Base-by-base conservation (phyloP, 75 land plant genomes). In the Pinus taeda region DNA sequence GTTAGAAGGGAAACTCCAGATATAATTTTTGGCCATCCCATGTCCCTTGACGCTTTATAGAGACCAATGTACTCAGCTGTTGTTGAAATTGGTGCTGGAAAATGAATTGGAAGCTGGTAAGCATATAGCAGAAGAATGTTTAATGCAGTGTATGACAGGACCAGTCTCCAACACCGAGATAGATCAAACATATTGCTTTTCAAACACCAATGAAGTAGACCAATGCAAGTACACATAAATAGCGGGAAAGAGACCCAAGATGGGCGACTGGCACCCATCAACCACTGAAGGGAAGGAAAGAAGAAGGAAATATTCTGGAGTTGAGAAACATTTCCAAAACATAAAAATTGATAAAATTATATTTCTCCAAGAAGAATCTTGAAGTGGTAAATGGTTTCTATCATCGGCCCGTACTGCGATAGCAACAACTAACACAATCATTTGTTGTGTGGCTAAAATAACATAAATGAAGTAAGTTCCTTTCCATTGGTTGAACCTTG, bases 221-320 rank as follows among this genome's bases (percentile, higher is more conserved):
- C 92, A 78, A 85, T 79, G 84, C 98, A 92, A 81, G 98, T 92
- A 75, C 89, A 87, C 55, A 94, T 70, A 57, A 97, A 97, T 80
- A 95, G 93, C 33, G 95, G 95, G 70, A 97, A 72, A 75, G 92
- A 86, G 59, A 90, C 75, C 98, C 98, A 94, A n/a, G 93, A 97
- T 6, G 99, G 98, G 79, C 83, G 83, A 59, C 90, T 91, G 56
- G 92, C 88, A 22, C 95, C 99, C 53, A 83, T 90, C 60, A 87
- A 71, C 65, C 94, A 75, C 79, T 97, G 95, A 59, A 97, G 80
- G 20, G 95, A 95, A 65, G 92, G 80, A 91, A 26, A 57, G 45
- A 93, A 88, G 80, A 88, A 84, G 71, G 79, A 85, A 73, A 73
- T 78, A 71, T 86, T 83, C 79, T 77, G 78, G 15, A 92, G 83